Base-by-base conservation (phyloP, 306 rosid genomes). In the Betula pendula region DNA sequence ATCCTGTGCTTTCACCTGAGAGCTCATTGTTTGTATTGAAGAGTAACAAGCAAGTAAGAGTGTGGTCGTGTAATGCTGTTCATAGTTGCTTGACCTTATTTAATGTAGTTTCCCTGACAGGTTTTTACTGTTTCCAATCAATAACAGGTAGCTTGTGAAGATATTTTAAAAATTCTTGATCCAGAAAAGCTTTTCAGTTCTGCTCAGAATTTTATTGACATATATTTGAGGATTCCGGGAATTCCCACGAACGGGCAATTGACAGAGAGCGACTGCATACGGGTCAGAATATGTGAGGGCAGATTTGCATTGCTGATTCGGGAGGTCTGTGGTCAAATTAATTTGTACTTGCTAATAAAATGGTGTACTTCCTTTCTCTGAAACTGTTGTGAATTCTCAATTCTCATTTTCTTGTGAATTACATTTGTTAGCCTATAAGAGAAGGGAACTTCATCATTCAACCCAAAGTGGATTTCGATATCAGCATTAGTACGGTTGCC, bases 401-500 rank as follows among this genome's bases (percentile, higher is more conserved):
- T 50, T 55, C 44, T 50, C 62, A 24, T 70, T 79, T 38, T 65
- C 75, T 73, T 84, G 68, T 77, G 68, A 74, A 68, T 79, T 53
- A 19, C 44, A 31, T 70, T 74, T 73, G 67, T 56, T 89, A 95
- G 99, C 99, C 99, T 73, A 95, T 95, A 75, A 86, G 93, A 86
- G 99, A 95, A 86, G 99, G 99, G 76, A 92, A 91, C 83, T 95
- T 92, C 85, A 91, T 95, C 88, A 91, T 95, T 85, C 99, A 95
- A 88, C 99, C 99, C 40, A 95, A 95, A 87, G 99, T 95, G 80
- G 99, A 95, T 89, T 95, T 95, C 82, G 99, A 95, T 77, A 95
- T 95, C 56, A 85, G 99, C 89, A 88, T 95, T 59, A 85, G 92
- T 80, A 95, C 99, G 0, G 99, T 95, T 75, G 91, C 96, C 75